Evolutionary conservation across 2,329 filamentous ascomycete genomes (phyloP), one percentile per base, ranked within the genome.

Genomic region (Stemphylium beticola): DNA sequence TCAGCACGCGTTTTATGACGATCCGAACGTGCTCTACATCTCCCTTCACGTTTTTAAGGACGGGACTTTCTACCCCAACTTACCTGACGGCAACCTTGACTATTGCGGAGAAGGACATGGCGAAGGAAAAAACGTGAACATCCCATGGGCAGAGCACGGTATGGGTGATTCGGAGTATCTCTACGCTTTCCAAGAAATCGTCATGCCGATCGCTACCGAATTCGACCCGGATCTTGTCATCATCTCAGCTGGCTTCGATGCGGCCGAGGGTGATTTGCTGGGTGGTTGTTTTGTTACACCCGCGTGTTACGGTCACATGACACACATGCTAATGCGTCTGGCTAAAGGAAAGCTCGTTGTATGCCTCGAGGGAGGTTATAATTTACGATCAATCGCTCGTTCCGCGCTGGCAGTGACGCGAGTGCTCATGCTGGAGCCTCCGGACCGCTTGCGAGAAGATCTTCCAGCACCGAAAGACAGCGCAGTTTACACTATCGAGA

Each of bases 141-240:
- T 89, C 49, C 87, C 87, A 0, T 89, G 87, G 87, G 88, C 79
- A 36, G 81, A 79, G 2, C 82, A 86, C 60, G 86, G 85, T 0
- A 97, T 99, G 92, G 92, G 92, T 1, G 95, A 99, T 74, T 93
- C 91, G 4, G 95, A 99, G 74, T 99, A 99, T 74, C 86, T 99
- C 78, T 93, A 92, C 43, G 95, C 95, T 1, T 99, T 99, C 67
- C 93, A 99, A 67, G 88, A 92, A 72, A 88, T 98, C 32, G 88
- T 99, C 39, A 97, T 99, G 92, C 95, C 95, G 0, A 95, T 98
- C 54, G 93, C 92, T 1, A 86, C 88, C 39, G 93, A 99, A 68
- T 99, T 98, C 72, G 83, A 95, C 66, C 95, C 95, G 0, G 95
- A 99, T 71, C 80, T 99, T 15, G 93, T 98, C 24, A 95, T 99